Evolutionary conservation across 345 rosid genomes (phyloP), one percentile per base, ranked within the genome.

Genomic region (Camelina neglecta): DNA sequence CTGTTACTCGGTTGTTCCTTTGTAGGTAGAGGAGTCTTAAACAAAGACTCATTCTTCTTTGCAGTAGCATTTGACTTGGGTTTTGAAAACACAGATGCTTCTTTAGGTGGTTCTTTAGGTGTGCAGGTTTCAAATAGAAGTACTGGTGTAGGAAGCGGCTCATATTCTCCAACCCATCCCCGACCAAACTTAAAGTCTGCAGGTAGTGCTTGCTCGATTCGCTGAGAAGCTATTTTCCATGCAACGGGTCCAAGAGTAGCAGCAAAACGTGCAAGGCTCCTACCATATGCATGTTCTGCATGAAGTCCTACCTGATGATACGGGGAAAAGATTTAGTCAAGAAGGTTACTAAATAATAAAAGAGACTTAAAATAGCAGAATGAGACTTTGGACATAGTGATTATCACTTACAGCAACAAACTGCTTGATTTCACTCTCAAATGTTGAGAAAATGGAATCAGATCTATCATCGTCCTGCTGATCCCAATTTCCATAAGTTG

Each of bases 121-220:
- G 67, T 48, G 79, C 79, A 70, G 58, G 67, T 79, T 65, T 88
- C 92, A 53, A 83, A 65, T 79, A 85, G 71, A 79, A 90, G 81
- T 69, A 93, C 86, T n/a, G 97, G 90, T 21, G 90, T 86, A 61
- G 97, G 89, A 74, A 89, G 89, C 2, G 98, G 97, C 76, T 91
- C 95, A 45, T 91, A 91, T 71, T 91, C 97, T 67, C 87, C 93
- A 48, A 91, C 97, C 97, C 97, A 91, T 31, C 97, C 97, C 53
- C 85, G 90, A 54, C 97, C 97, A 77, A 82, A 91, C 80, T 93
- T 86, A 75, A 79, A 82, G 26, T 87, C 96, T 56, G 81, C 64
- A 67, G 93, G 95, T 60, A 93, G 73, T 72, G 90, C 81, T 81
- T 81, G 84, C 80, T 91, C 89, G 80, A 91, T 89, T 83, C 89